A percentile compares a stretch with the other conserved stretches of the same genome.
phyloP scores from a whole-genome alignment of 441 rosid genomes.

The Gossypium davidsonii region DNA sequence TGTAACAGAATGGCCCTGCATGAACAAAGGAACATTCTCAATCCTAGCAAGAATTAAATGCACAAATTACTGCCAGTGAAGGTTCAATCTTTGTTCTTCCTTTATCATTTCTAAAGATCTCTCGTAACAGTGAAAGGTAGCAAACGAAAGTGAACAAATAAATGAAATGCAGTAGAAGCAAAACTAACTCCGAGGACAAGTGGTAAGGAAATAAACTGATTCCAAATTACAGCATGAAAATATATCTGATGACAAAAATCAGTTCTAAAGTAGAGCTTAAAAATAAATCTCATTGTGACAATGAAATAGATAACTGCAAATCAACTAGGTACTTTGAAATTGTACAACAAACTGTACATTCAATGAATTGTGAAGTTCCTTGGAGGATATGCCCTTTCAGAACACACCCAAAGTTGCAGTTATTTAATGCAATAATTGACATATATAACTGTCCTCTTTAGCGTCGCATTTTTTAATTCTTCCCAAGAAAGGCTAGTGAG shows the following conservation, averaged over 20 bases:
- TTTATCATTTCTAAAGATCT: background rate
- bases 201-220: background rate
- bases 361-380: background rate
- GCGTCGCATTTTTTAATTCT: background rate
- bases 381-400: background rate
- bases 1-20: slow-evolving; percentile 74
- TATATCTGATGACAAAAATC: background rate
- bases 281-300: background rate
- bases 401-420: slow-evolving; percentile 6
- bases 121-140: background rate
- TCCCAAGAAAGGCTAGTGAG: background rate
- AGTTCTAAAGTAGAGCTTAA: background rate
- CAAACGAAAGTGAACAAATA: background rate
- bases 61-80: background rate
- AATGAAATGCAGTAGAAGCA: background rate
- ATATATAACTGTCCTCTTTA: background rate
- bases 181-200: background rate
- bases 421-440: background rate
- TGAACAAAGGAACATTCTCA: slow-evolving; percentile 12
- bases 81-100: background rate
- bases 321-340: background rate
- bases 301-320: background rate
- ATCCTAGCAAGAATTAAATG: background rate
- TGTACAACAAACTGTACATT: background rate
- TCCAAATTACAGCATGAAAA: background rate